Conservation (phyloP, 2,329 filamentous ascomycete genomes). For the Aspergillus novofumigatus region DNA sequence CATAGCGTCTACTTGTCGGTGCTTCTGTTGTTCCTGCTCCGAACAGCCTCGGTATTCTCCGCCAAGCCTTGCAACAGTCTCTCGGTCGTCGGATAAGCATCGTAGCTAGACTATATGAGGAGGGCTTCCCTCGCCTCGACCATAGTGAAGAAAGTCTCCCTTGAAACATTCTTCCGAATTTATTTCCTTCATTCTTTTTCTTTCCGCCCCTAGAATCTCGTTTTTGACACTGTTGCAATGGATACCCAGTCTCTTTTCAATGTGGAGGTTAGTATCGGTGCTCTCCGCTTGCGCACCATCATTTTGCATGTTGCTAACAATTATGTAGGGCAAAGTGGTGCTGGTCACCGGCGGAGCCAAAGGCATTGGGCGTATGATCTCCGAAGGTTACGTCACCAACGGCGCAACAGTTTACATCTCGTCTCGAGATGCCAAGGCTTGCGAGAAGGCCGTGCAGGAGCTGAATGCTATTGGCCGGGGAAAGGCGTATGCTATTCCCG, state of each 20-base stretch:
- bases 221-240: constrained; percentile 37
- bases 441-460: constrained; percentile 44
- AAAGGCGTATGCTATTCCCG: constrained; percentile 48
- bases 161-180: background rate
- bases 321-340: constrained; percentile 40
- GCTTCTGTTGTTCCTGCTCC: constrained; percentile 8
- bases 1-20: constrained; percentile 11
- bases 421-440: constrained; percentile 49
- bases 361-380: constrained; percentile 53
- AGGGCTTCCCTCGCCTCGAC: background rate
- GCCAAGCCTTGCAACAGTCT: background rate
- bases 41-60: constrained; percentile 25
- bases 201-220: background rate
- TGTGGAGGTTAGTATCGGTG: constrained; percentile 49
- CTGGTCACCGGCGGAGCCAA: constrained; percentile 51
- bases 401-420: constrained; percentile 52
- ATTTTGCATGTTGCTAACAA: constrained; percentile 45
- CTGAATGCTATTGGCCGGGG: constrained; percentile 51
- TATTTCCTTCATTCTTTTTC: background rate
- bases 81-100: constrained; percentile 23
- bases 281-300: constrained; percentile 48
- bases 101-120: constrained; percentile 1
- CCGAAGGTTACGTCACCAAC: constrained; percentile 51
- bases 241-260: constrained; percentile 54
- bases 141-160: background rate